Conservation (phyloP, 768 basidiomycete genomes). For the Agaricus blazei region DNA sequence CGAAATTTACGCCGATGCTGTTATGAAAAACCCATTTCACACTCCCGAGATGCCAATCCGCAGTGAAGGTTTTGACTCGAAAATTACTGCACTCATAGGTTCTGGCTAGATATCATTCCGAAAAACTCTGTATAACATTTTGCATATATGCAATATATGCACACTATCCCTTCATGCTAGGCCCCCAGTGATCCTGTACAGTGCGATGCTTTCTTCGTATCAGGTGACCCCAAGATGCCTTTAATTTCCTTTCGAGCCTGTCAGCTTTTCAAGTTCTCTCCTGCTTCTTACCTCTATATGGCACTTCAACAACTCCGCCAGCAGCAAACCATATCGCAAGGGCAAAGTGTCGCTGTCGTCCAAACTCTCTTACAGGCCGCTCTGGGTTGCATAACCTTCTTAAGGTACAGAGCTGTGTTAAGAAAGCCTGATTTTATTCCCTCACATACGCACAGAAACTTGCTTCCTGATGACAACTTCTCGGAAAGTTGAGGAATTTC, state of each 20-base stretch:
- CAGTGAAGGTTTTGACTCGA: constrained; percentile 79
- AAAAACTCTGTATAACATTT: neutral
- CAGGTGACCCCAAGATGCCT: constrained; percentile 12
- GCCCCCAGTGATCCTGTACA: neutral
- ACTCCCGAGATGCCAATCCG: constrained; percentile 99
- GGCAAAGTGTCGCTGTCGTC: constrained; percentile 64
- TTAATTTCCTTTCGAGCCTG: neutral
- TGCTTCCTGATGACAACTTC: constrained; percentile 79
- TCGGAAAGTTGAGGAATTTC: constrained; percentile 41
- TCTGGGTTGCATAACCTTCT: constrained; percentile 71
- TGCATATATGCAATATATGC: neutral
- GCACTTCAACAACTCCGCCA: constrained; percentile 26
- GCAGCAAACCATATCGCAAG: constrained; percentile 43
- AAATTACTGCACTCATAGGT: constrained; percentile 59
- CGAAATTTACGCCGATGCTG: constrained; percentile 89
- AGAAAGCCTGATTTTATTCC: neutral
- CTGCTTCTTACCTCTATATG: constrained; percentile 3
- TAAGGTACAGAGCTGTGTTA: constrained; percentile 41
- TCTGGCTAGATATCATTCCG: constrained; percentile 24
- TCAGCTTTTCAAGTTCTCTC: neutral
- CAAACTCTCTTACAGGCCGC: constrained; percentile 71
- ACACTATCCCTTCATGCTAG: neutral
- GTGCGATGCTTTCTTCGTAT: neutral
- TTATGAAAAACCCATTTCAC: constrained; percentile 99
- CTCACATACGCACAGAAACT: constrained; percentile 39